Evolutionary conservation across 306 rosid species (phyloP), one percentile per base, ranked within the genome.

Genomic region (Castanea sativa): DNA sequence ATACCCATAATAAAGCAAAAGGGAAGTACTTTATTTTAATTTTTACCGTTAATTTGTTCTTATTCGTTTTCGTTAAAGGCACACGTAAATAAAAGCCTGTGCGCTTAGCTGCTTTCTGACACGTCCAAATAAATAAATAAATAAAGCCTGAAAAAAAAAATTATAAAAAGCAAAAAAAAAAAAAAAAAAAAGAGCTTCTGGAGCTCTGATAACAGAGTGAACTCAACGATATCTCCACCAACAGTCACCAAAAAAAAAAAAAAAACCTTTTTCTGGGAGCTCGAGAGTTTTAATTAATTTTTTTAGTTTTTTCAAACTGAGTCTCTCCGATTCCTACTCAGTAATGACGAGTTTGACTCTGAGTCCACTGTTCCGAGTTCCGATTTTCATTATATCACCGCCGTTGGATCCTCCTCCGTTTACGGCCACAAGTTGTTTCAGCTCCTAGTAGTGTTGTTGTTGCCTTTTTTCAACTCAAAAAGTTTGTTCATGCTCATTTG

Each of bases 31-130:
- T 21, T 21, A 21, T 23, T 59, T 78, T 35, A 41, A 41, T 0
- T 65, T 23, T 55, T 29, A 74, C 90, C 89, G 87, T 90, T 87
- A 83, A 30, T 68, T 70, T 85, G 80, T 87, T 29, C n/a, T 75
- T 85, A 80, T 82, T 87, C 87, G 84, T 85, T 82, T 82, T 87
- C 87, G 84, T 83, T 83, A 81, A 73, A 69, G 59, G 80, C 82
- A 68, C 78, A 38, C 29, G 3, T 53, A 41, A 52, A 77, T 35
- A 65, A 79, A 77, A 78, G 75, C 49, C 73, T 21, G 56, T 70
- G 73, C 65, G 84, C 65, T 63, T 72, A 83, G 9, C 86, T 80
- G 81, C 83, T 68, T 35, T 69, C 58, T 57, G 83, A 77, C 89
- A 78, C 88, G 55, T 83, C 83, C 61, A 63, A 35, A 81, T 30